A percentile compares a stretch with the other conserved stretches of the same genome.
These are phyloP conservation scores for Noccaea bulbosa DNA, from an alignment of 345 rosid genomes.

Conservation along the genomic window DNA sequence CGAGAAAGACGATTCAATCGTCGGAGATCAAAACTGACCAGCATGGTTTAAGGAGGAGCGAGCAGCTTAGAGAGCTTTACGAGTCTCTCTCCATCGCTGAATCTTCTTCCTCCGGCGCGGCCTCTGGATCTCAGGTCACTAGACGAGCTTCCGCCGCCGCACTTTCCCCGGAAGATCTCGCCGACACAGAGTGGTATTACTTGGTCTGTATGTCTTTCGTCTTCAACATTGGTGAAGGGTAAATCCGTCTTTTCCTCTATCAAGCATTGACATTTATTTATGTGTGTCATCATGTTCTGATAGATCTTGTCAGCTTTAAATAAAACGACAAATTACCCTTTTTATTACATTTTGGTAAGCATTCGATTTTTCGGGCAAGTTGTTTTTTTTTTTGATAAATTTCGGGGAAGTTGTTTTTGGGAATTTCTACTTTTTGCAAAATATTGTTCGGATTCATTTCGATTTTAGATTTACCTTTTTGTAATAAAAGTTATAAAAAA, in stretches of 20 bases:
- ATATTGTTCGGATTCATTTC: too few species aligned
- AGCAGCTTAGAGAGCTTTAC: conserved; percentile 78
- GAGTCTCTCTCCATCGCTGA: conserved; percentile 65
- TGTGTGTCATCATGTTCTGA: conserved; percentile 29
- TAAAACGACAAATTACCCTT: conserved; percentile 16
- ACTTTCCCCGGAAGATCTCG: conserved; percentile 90
- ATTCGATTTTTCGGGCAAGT: background rate
- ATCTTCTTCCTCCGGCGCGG: conserved; percentile 43
- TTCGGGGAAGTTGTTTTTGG: background rate
- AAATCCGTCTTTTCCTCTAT: conserved; percentile 32
- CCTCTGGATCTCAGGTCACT: conserved; percentile 32
- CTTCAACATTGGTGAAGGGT: conserved; percentile 89
- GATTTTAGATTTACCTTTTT: too few species aligned
- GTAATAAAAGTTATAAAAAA: too few species aligned
- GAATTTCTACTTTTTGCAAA: too few species aligned
- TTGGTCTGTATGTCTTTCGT: conserved; percentile 96
- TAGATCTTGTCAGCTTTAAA: conserved; percentile 28
- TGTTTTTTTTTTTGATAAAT: too few species aligned
- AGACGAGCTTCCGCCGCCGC: conserved; percentile 77
- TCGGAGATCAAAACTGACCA: conserved; percentile 65
- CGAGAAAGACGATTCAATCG: conserved; percentile 81
- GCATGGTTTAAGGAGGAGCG: conserved; percentile 76
- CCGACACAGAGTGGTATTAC: conserved; percentile 96
- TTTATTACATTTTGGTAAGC: conserved; percentile 26
- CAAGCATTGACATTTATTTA: conserved; percentile 34